A percentile compares a stretch with the other conserved stretches of the same genome.
phyloP scores from a whole-genome alignment of 2,329 filamentous ascomycete species.

The Diaporthe velutina region DNA sequence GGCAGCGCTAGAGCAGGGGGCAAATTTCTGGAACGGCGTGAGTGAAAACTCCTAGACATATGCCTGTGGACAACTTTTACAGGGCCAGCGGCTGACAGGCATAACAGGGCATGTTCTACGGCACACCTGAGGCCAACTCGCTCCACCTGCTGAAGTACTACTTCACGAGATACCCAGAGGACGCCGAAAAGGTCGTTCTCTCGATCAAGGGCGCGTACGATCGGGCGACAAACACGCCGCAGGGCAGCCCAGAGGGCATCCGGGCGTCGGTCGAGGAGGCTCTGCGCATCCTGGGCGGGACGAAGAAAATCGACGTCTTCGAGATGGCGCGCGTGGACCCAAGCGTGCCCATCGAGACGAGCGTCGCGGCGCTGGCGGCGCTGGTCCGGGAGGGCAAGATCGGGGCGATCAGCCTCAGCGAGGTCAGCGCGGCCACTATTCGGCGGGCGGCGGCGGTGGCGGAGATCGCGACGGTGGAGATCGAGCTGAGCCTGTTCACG shows the following conservation, averaged over 20 bases:
- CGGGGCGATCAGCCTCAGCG: constrained; percentile 57
- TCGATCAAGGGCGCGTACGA: constrained; percentile 66
- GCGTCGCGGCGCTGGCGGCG: constrained; percentile 50
- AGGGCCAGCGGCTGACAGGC: neutral
- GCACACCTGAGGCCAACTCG: constrained; percentile 62
- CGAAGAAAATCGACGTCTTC: constrained; percentile 66
- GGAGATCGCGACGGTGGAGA: constrained; percentile 60
- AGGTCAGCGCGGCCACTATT: constrained; percentile 57
- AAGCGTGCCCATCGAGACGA: constrained; percentile 60
- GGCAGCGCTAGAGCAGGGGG: constrained; percentile 56
- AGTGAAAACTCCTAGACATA: neutral
- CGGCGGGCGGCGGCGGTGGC: constrained; percentile 53
- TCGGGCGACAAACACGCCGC: constrained; percentile 48
- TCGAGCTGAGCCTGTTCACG: constrained; percentile 57
- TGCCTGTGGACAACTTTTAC: neutral
- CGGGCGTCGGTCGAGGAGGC: constrained; percentile 69
- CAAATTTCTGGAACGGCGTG: constrained; percentile 70
- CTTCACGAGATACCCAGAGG: constrained; percentile 67
- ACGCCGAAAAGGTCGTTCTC: constrained; percentile 66
- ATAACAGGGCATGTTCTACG: constrained; percentile 60
- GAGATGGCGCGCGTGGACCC: constrained; percentile 59
- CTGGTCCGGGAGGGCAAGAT: constrained; percentile 58
- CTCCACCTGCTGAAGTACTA: constrained; percentile 66
- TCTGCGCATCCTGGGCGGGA: constrained; percentile 53
- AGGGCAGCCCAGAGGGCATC: constrained; percentile 60